These are phyloP conservation scores for Hemisphaericaspora xylanilytica DNA, from an alignment of 1,139 yeast genomes.

Conservation along the genomic window DNA sequence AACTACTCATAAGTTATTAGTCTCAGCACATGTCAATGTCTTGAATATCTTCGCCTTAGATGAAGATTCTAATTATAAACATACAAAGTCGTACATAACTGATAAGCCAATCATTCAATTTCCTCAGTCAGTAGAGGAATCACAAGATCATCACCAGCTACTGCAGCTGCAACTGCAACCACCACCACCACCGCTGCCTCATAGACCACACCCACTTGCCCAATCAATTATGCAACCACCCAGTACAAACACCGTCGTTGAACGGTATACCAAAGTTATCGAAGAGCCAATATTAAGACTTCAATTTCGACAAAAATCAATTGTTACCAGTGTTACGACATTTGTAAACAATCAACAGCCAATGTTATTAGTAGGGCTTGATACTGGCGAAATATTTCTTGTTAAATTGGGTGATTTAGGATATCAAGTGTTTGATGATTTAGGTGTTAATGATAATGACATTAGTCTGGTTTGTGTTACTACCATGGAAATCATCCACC, in stretches of 20 bases:
- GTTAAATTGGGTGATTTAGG: conserved; percentile 29
- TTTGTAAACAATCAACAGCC: conserved; percentile 25
- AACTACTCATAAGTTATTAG: conserved; percentile 22
- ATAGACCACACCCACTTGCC: too few relatives aligned
- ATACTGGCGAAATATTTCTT: conserved; percentile 33
- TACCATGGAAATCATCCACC: conserved; percentile 30
- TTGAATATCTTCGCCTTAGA: conserved; percentile 37
- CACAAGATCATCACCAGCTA: neutral
- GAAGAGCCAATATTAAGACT: conserved; percentile 38
- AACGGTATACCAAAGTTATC: conserved; percentile 21
- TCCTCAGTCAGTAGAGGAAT: conserved; percentile 13
- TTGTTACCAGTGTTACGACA: conserved; percentile 32
- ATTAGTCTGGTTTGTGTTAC: conserved; percentile 27
- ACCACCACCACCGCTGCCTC: conserved; percentile 1
- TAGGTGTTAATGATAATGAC: conserved; percentile 17
- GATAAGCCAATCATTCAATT: conserved; percentile 25
- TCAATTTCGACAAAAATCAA: conserved; percentile 24
- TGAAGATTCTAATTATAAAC: conserved; percentile 20
- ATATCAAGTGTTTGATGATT: conserved; percentile 27
- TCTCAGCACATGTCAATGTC: conserved; percentile 37
- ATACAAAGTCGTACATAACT: conserved; percentile 21
- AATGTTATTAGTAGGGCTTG: conserved; percentile 34
- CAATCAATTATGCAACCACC: too few relatives aligned
- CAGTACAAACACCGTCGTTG: too few relatives aligned
- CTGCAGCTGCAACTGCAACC: neutral